These are phyloP conservation scores for Aspergillus taichungensis DNA, from an alignment of 495 filamentous ascomycete genomes.

Conservation along the genomic window DNA sequence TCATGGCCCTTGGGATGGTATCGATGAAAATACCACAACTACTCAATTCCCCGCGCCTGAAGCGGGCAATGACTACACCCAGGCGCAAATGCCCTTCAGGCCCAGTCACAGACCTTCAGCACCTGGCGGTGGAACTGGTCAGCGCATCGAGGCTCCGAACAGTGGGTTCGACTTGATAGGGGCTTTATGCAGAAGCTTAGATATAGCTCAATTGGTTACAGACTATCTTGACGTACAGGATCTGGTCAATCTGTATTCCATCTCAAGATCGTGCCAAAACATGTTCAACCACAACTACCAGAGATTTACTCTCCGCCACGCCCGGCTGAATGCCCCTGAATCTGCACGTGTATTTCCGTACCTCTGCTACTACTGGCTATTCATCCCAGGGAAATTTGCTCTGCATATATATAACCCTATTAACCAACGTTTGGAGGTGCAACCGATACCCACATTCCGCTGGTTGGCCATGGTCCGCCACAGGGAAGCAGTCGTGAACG, in stretches of 20 bases:
- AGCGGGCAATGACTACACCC: no score
- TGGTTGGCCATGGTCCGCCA: slow-evolving; percentile 47
- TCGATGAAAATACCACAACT: no score
- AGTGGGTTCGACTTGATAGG: background rate
- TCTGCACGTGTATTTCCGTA: slow-evolving; percentile 42
- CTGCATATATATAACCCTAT: slow-evolving; percentile 25
- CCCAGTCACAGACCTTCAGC: no score
- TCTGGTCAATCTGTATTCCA: slow-evolving; percentile 47
- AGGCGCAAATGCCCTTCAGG: no score
- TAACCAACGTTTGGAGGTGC: slow-evolving; percentile 11
- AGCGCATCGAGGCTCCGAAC: background rate
- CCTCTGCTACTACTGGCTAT: slow-evolving; percentile 41
- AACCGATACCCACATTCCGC: slow-evolving; percentile 36
- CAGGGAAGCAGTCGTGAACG: slow-evolving; percentile 37
- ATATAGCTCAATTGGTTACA: background rate
- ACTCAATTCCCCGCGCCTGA: no score
- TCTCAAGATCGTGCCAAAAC: slow-evolving; percentile 46
- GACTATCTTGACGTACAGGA: slow-evolving; percentile 22
- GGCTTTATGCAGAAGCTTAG: background rate
- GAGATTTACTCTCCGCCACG: slow-evolving; percentile 32
- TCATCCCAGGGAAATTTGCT: slow-evolving; percentile 17
- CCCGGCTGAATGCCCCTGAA: slow-evolving; percentile 31
- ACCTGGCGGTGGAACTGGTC: background rate
- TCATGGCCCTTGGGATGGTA: no score
- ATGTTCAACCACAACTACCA: slow-evolving; percentile 37